Percentiles rank a stretch among this genome's conserved stretches.
Conservation (phyloP, 1,284 basidiomycete species). For the Ceratobasidium sp. region DNA sequence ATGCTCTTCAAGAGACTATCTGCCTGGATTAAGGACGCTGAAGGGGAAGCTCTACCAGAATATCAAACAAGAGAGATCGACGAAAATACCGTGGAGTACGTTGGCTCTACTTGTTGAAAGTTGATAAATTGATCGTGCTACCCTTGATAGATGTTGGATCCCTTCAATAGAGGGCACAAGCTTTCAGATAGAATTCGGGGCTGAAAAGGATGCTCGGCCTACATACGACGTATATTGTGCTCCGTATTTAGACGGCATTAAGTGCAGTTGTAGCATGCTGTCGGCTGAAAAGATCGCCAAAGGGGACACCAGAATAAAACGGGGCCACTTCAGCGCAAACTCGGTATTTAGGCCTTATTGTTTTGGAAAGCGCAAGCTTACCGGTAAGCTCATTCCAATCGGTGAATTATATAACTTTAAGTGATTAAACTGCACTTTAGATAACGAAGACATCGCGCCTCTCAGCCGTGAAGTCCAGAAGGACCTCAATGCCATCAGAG, state of each 20-base stretch:
- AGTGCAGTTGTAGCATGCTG: not conserved
- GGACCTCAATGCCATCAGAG: not conserved
- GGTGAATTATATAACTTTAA: not conserved
- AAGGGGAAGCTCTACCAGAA: not conserved
- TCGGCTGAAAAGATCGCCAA: not conserved
- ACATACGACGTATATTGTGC: not conserved
- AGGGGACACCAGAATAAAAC: not conserved
- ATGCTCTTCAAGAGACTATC: not conserved
- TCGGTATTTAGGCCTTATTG: not conserved
- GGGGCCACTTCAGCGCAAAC: not conserved
- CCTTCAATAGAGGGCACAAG: conserved; percentile 26
- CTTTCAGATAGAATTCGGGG: conserved; percentile 1
- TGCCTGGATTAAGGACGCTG: not conserved
- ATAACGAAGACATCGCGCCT: not conserved
- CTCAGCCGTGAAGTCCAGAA: not conserved
- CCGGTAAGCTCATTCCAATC: not conserved
- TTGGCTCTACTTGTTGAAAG: not conserved
- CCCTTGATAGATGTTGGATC: conserved; percentile 11
- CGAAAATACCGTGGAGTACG: not conserved
- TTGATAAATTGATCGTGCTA: not conserved
- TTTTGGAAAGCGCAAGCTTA: conserved; percentile 13
- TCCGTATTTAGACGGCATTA: not conserved
- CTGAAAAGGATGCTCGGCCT: not conserved
- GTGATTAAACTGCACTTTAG: not conserved
- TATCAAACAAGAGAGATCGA: not conserved